Base-by-base conservation (phyloP, 345 rosid genomes). In the Citrus sinensis region DNA sequence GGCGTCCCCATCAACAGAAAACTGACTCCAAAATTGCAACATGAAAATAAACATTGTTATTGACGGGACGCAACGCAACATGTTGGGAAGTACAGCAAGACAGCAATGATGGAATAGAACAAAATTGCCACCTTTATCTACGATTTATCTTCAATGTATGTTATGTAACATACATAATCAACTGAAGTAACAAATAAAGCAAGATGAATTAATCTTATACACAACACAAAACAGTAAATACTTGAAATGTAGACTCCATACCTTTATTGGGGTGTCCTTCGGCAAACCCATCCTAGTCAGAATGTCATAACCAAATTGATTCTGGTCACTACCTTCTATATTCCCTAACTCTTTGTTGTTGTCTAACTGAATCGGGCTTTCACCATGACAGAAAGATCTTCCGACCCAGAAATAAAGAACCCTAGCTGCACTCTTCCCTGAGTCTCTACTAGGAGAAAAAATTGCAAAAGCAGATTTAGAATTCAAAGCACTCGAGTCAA, bases 351-450 rank as follows among this genome's bases (percentile, higher is more conserved):
- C 79, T 74, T 76, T 79, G 78, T 85, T 78, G 78, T 84, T 84
- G 85, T 83, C 87, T 83, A 88, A 80, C 80, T 80, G 81, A 76
- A 80, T 78, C 84, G 74, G 75, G 82, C 82, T 79, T 83, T 86
- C 85, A 20, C 83, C 88, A 35, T 46, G 65, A 82, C 75, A 42
- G 79, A 88, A 89, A 65, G 89, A 89, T 84, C 82, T 90, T 85
- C 98, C 99, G 80, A 92, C 77, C 99, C 99, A 95, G 80, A 95
- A 78, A 84, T 90, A 88, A 59, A 95, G 88, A 88, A 78, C 79
- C 84, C 87, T 86, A 87, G 76, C 76, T 68, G 81, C 74, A 74
- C 74, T 80, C 77, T 82, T 86, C 80, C 84, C 89, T 68, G 87
- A 76, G 78, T 24, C 67, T 71, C 86, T 82, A 71, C 76, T 51